Evolutionary conservation across 177 flowering plant genomes (phyloP).

Genomic region (Vitis hybrid): DNA sequence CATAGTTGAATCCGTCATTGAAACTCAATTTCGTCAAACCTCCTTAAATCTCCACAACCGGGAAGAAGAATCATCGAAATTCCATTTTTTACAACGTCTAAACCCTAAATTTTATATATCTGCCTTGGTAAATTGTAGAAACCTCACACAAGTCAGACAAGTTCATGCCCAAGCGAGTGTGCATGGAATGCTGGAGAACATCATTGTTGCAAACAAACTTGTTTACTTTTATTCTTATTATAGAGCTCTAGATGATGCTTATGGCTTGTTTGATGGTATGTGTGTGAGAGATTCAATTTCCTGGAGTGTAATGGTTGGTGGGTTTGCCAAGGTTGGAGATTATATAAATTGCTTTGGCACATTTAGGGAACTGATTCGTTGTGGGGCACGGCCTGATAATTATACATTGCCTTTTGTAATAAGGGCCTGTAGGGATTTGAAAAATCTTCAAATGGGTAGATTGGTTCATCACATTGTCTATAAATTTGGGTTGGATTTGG

Average conservation of each 20-base stretch:
- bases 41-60: constrained; percentile 4
- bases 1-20: constrained; percentile 4
- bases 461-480: constrained; percentile 28
- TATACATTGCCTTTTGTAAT: constrained; percentile 41
- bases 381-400: constrained; percentile 28
- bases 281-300: constrained; percentile 28
- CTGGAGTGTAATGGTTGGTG: constrained; percentile 53
- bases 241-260: constrained; percentile 29
- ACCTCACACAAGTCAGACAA: constrained; percentile 33
- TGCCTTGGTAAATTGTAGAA: constrained; percentile 26
- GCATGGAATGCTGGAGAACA: constrained; percentile 22
- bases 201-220: constrained; percentile 40
- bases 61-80: neutral
- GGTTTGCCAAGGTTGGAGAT: constrained; percentile 42
- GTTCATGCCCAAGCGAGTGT: constrained; percentile 33
- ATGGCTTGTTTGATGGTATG: constrained; percentile 32
- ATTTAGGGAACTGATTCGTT: constrained; percentile 42
- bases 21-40: constrained; percentile 9
- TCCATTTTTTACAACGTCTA: neutral
- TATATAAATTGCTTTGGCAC: constrained; percentile 25
- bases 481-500: constrained; percentile 30
- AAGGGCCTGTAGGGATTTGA: constrained; percentile 45
- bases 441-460: constrained; percentile 29
- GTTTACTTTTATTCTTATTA: constrained; percentile 27
- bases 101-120: constrained; percentile 23